Evolutionary conservation across 106 monocot species (phyloP).

Genomic region (Gastrodia elata): DNA sequence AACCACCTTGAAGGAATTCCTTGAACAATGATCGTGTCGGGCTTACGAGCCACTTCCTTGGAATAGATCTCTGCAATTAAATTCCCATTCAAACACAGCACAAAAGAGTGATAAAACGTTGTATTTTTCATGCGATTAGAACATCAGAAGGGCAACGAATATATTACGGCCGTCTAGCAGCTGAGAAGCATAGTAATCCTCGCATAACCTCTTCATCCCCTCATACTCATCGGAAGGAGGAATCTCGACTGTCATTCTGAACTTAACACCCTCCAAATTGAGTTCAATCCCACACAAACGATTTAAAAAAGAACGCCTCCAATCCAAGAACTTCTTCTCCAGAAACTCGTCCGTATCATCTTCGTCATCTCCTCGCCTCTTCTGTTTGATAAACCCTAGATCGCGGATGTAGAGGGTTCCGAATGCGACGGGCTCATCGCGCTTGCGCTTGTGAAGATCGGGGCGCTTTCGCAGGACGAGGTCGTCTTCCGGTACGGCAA

Average conservation of each 20-base stretch:
- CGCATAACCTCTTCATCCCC: conserved; percentile 61
- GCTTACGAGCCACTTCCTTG: conserved; percentile 23
- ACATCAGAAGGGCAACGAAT: not conserved
- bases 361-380: not conserved
- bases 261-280: conserved; percentile 84
- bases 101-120: not conserved
- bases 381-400: conserved; percentile 32
- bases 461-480: conserved; percentile 43
- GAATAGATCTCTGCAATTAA: conserved; percentile 27
- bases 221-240: conserved; percentile 67
- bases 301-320: conserved; percentile 43
- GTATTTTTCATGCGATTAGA: not conserved
- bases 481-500: conserved; percentile 53
- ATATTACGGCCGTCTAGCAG: conserved; percentile 28
- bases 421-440: conserved; percentile 68
- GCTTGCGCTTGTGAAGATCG: conserved; percentile 82
- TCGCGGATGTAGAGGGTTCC: conserved; percentile 69
- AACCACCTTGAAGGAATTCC: conserved; percentile 92
- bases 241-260: conserved; percentile 44
- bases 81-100: not conserved
- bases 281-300: conserved; percentile 62
- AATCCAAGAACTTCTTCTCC: conserved; percentile 46
- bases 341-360: conserved; percentile 15
- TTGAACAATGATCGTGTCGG: conserved; percentile 62
- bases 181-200: conserved; percentile 52